Evolutionary conservation across 2,329 filamentous ascomycete species (phyloP), one percentile per base, ranked within the genome.

Genomic region (Penicillium frequentans): DNA sequence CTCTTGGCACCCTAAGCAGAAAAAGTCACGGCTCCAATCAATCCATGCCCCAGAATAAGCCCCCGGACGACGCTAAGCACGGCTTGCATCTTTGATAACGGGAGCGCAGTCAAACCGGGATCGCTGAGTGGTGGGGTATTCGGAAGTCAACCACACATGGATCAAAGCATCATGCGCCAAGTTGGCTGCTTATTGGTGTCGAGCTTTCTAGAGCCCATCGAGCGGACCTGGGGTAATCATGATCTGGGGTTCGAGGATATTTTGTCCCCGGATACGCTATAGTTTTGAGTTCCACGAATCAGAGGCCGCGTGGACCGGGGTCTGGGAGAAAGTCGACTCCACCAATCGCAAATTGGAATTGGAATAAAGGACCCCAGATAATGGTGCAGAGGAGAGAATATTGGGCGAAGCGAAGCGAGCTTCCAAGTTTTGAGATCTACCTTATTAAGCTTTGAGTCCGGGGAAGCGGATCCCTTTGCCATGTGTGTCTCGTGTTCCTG

Each of bases 241-340:
- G 58, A 64, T 65, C 63, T 61, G 60, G 62, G 64, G 70, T 70
- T 70, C 67, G 67, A 70, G 69, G 68, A 70, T 69, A 64, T 70
- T 67, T 67, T 68, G 54, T 60, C 52, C 61, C 59, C 61, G 29
- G 54, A 39, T 44, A 59, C 44, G 52, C 33, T 49, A 46, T 49
- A 46, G n/a, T 46, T 45, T 37, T 35, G 21, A 52, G 61, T 70
- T 68, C 70, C 70, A 71, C 70, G 64, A 72, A 72, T 72, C 64
- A 67, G 44, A 54, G 35, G 21, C 26, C 16, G 37, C 29, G 24
- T 13, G 39, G 43, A 24, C 21, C 44, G 53, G 35, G 33, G 50
- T 16, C 45, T 59, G 47, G 60, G 63, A 61, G 54, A 63, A 62
- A 60, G 39, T 58, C 39, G 51, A 65, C 54, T 71, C 70, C 70